A percentile compares a stretch with the other conserved stretches of the same genome.
These are phyloP conservation scores for Suillus tomentosus DNA, from an alignment of 768 basidiomycete species.

Conservation along the genomic window DNA sequence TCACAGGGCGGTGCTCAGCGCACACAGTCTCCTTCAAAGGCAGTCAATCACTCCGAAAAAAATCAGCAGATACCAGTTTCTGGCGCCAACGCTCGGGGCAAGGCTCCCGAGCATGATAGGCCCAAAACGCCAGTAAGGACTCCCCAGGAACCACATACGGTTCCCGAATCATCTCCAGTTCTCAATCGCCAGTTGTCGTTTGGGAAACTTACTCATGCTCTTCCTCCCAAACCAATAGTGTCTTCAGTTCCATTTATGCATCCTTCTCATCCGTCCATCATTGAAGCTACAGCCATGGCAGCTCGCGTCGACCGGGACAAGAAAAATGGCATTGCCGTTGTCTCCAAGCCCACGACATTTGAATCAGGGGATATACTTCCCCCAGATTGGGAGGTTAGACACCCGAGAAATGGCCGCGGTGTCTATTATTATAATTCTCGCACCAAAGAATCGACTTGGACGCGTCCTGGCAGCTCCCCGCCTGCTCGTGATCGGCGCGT, in stretches of 20 bases:
- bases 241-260: constrained; percentile 53
- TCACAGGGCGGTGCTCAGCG: constrained; percentile 29
- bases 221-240: constrained; percentile 66
- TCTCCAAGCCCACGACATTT: constrained; percentile 23
- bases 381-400: constrained; percentile 61
- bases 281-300: constrained; percentile 65
- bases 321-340: constrained; percentile 35
- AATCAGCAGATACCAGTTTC: constrained; percentile 19
- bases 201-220: constrained; percentile 59
- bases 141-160: constrained; percentile 11
- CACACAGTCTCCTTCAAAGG: constrained; percentile 23
- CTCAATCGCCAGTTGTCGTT: constrained; percentile 28
- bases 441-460: constrained; percentile 62
- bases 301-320: constrained; percentile 45
- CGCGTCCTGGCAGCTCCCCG: constrained; percentile 43
- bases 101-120: constrained; percentile 16
- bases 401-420: constrained; percentile 49
- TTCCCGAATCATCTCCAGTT: constrained; percentile 26
- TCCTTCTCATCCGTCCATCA: constrained; percentile 58
- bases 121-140: constrained; percentile 15
- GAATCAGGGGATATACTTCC: constrained; percentile 45
- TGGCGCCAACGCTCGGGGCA: constrained; percentile 12
- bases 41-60: constrained; percentile 13
- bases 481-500: constrained; percentile 25
- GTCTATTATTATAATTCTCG: constrained; percentile 60